Evolutionary conservation across 2,329 filamentous ascomycete species (phyloP), one percentile per base, ranked within the genome.

Genomic region (Didymella glomerata): DNA sequence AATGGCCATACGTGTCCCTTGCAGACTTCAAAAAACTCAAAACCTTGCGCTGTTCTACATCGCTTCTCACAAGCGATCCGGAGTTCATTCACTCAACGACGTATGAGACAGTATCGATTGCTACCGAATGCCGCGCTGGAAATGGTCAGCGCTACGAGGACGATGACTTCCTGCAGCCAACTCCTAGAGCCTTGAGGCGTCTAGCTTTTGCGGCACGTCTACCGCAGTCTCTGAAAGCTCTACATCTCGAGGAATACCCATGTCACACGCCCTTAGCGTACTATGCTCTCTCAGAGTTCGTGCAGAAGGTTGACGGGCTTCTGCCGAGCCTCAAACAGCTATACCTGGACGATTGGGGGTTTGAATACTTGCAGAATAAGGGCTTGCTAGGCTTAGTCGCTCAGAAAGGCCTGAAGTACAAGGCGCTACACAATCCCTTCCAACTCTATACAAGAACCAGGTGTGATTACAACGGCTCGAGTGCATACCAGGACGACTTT

Each of bases 371-470:
- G 11, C 10, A 20, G 9, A 22, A 50, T 2, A 50, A 50, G 20
- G 48, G 48, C n/a, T 28, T 50, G 1, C 22, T 50, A 24, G 36
- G 14, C 18, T n/a, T 50, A 5, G 11, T 50, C 18, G 48, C 48
- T 7, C 24, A 22, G 11, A 41, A 30, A 14, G 22, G 48, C 10
- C 18, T 30, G 5, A 30, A 30, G 34, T 50, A 50, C 36, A 41
- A 50, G n/a, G 28, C 20, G 48, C n/a, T 50, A n/a, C 48, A 38
- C 6, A 4, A 41, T n/a, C 48, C 48, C 8, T 50, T 50, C 13
- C 25, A 30, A 3, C 10, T 50, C 4, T 18, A 25, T 8, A 20
- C 8, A 9, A 13, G 24, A 4, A 7, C 4, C 6, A 30, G 36
- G 3, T 7, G n/a, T 4, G 13, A 30, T 13, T 22, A 3, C 13